Percentiles rank a stretch among this genome's conserved stretches.
phyloP scores from a whole-genome alignment of 495 filamentous ascomycete species.

The Penicillium waksmanii region DNA sequence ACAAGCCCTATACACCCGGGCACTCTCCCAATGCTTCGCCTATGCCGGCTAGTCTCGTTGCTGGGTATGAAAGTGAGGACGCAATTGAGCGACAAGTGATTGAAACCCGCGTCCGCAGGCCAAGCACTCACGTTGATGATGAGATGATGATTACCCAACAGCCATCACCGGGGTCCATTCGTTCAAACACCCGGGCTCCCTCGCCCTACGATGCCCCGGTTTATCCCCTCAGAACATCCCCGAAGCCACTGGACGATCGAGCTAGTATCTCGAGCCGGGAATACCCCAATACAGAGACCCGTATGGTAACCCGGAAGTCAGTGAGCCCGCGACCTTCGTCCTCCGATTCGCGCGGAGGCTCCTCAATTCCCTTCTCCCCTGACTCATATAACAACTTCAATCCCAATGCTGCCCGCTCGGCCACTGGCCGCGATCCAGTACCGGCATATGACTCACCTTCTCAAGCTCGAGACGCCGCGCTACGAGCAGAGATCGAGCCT shows the following conservation, averaged over 20 bases:
- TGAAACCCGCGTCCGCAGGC: slow-evolving; percentile 30
- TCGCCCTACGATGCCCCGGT: slow-evolving; percentile 30
- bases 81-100: slow-evolving; percentile 49
- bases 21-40: slow-evolving; percentile 42
- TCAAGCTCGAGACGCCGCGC: slow-evolving; percentile 42
- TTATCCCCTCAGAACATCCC: slow-evolving; percentile 46
- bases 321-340: slow-evolving; percentile 72
- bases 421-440: slow-evolving; percentile 32
- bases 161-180: slow-evolving; percentile 22
- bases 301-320: slow-evolving; percentile 68
- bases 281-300: slow-evolving; percentile 64
- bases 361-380: slow-evolving; percentile 81
- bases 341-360: slow-evolving; percentile 54
- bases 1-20: slow-evolving; percentile 42
- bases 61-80: slow-evolving; percentile 69
- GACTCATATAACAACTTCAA: slow-evolving; percentile 68
- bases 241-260: slow-evolving; percentile 32
- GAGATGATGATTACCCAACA: slow-evolving; percentile 33
- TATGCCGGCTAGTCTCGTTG: slow-evolving; percentile 69
- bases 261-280: slow-evolving; percentile 29
- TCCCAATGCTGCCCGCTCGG: slow-evolving; percentile 42
- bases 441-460: slow-evolving; percentile 49
- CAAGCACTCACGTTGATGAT: slow-evolving; percentile 39
- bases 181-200: slow-evolving; percentile 18
- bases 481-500: slow-evolving; percentile 40